Conservation (phyloP, 2,329 filamentous ascomycete genomes). For the Onygena corvina region DNA sequence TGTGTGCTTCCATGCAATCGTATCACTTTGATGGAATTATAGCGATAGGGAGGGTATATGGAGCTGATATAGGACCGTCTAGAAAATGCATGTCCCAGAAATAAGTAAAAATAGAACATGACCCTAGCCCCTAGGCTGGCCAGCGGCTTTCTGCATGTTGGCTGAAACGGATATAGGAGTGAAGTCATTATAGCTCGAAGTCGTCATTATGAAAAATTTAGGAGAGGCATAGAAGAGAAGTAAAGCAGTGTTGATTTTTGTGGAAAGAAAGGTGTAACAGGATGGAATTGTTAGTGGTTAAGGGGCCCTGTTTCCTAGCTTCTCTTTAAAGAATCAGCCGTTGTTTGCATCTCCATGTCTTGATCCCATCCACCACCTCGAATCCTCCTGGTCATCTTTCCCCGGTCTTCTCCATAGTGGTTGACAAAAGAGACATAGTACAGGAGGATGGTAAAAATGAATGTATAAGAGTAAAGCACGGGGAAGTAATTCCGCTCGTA, state of each 20-base stretch:
- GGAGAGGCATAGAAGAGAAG: background rate
- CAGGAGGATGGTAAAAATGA: background rate
- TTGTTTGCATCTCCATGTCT: no score
- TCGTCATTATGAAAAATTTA: background rate
- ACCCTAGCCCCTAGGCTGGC: background rate
- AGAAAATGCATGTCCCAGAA: background rate
- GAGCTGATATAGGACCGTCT: background rate
- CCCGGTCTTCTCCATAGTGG: no score
- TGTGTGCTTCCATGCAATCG: no score
- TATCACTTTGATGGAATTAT: no score
- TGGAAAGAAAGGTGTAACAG: no score
- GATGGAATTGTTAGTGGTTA: no score
- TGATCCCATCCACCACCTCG: no score
- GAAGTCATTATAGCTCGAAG: no score
- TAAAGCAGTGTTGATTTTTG: no score
- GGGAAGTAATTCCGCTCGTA: background rate
- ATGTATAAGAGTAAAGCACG: background rate
- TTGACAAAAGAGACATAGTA: conserved; percentile 1
- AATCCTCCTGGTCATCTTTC: no score
- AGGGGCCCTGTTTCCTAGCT: no score
- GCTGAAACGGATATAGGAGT: background rate
- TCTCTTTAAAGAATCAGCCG: no score
- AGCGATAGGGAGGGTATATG: background rate
- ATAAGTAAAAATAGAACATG: background rate
- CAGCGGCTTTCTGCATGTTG: background rate